Conservation (phyloP, 441 rosid genomes). For the Syzygium syzygioides region DNA sequence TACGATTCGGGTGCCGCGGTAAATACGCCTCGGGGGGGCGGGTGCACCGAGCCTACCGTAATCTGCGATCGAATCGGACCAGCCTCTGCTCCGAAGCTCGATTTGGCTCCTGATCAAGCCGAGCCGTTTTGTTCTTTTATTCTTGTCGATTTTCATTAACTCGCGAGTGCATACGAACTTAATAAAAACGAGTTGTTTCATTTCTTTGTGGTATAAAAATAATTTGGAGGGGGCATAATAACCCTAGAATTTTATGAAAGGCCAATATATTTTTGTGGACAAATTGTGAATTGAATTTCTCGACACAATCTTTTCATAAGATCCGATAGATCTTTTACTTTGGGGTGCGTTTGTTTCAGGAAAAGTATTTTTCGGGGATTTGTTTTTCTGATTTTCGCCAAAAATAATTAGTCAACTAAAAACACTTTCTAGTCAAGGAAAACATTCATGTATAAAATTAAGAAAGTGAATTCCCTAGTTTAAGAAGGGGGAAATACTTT, state of each 20-base stretch:
- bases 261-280: not conserved
- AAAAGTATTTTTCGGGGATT: no score
- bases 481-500: no score
- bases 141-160: not conserved
- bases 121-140: not conserved
- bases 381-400: no score
- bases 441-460: no score
- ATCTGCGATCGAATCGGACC: rapidly evolving
- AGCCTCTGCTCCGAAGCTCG: rapidly evolving
- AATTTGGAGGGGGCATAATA: not conserved
- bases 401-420: no score
- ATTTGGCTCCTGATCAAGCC: rapidly evolving
- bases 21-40: not conserved
- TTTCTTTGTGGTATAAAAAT: not conserved
- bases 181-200: not conserved
- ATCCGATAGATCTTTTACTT: not conserved
- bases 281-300: not conserved
- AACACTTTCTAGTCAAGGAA: no score
- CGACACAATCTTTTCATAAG: not conserved
- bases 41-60: not conserved
- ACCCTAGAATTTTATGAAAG: not conserved
- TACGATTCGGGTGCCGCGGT: rapidly evolving
- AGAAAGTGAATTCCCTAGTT: no score
- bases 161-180: rapidly evolving
- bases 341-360: no score